Percentiles rank a stretch among this genome's conserved stretches.
These are phyloP conservation scores for Trichoderma oligosporum DNA, from an alignment of 2,329 filamentous ascomycete species.

Conservation along the genomic window DNA sequence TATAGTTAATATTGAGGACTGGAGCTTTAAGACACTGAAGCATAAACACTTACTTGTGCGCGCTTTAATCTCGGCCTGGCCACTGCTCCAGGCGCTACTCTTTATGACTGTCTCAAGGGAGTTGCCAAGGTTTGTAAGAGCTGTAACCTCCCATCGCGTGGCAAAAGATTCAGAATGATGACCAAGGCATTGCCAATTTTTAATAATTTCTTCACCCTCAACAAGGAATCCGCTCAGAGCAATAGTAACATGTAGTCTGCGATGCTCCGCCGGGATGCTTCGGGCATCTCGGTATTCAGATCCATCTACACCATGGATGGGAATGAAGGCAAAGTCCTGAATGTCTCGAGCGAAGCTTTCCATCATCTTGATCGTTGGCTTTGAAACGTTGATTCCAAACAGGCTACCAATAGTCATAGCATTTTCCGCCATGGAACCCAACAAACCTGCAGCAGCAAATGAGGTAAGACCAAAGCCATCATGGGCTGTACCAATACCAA, in stretches of 20 bases:
- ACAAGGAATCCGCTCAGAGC: slow-evolving; percentile 79
- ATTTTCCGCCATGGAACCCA: slow-evolving; percentile 77
- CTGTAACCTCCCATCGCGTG: slow-evolving; percentile 76
- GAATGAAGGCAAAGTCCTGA: slow-evolving; percentile 82
- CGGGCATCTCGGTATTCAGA: slow-evolving; percentile 46
- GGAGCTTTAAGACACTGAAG: background rate
- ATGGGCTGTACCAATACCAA: slow-evolving; percentile 75
- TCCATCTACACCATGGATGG: slow-evolving; percentile 53
- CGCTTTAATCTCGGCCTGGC: slow-evolving; percentile 49
- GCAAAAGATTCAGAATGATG: slow-evolving; percentile 74
- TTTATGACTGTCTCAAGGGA: slow-evolving; percentile 74
- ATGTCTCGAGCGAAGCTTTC: slow-evolving; percentile 84
- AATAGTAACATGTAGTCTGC: slow-evolving; percentile 75
- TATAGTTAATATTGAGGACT: background rate
- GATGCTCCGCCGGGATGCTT: slow-evolving; percentile 52
- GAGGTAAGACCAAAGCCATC: slow-evolving; percentile 71
- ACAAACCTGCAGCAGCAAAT: slow-evolving; percentile 69
- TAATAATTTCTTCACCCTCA: slow-evolving; percentile 62
- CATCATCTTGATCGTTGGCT: slow-evolving; percentile 81
- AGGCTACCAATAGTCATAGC: slow-evolving; percentile 75
- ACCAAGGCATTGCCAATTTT: slow-evolving; percentile 75
- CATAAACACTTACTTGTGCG: slow-evolving; percentile 42
- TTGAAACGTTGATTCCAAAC: slow-evolving; percentile 86
- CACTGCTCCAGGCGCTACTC: slow-evolving; percentile 74
- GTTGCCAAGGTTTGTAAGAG: slow-evolving; percentile 71